These are phyloP conservation scores for Martensiomyces pterosporus DNA, from an alignment of 192 early-diverging fungal genomes.

Conservation along the genomic window DNA sequence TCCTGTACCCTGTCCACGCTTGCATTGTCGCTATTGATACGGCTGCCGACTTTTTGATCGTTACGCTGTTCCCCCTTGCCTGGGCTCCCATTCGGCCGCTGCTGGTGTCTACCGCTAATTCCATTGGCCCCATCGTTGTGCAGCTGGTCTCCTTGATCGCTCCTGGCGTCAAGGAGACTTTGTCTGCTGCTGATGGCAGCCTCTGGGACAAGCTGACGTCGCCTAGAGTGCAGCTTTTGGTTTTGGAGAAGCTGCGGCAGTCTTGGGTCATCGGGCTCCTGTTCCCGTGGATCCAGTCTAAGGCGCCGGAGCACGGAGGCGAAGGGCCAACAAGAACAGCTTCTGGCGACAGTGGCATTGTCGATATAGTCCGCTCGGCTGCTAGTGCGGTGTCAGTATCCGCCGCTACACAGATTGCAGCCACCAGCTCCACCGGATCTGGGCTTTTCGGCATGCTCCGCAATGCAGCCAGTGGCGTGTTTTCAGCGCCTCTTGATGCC, in stretches of 20 bases:
- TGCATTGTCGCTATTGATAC: constrained; percentile 49
- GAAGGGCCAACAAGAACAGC: constrained; percentile 6
- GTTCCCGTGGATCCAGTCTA: constrained; percentile 24
- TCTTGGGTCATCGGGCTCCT: constrained; percentile 27
- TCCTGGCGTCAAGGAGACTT: constrained; percentile 10
- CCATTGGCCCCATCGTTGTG: constrained; percentile 8
- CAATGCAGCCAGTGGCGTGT: too few relatives aligned
- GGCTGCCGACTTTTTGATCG: constrained; percentile 21
- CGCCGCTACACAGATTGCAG: too few relatives aligned
- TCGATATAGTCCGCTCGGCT: too few relatives aligned
- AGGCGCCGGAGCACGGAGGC: too few relatives aligned
- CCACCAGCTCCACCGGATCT: too few relatives aligned
- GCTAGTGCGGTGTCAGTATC: background rate
- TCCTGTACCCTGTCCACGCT: constrained; percentile 70
- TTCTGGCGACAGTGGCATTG: background rate
- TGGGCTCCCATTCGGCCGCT: background rate
- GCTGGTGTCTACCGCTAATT: constrained; percentile 3
- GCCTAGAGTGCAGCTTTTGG: constrained; percentile 4
- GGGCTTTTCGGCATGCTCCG: background rate
- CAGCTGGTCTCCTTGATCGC: background rate
- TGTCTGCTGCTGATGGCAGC: constrained; percentile 5
- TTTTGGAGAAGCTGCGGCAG: constrained; percentile 18
- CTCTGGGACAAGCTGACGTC: constrained; percentile 27
- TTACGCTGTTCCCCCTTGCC: background rate
- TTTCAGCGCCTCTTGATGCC: background rate